Evolutionary conservation across 805 yeast species (phyloP).

Genomic region (Scheffersomyces spartinae): DNA sequence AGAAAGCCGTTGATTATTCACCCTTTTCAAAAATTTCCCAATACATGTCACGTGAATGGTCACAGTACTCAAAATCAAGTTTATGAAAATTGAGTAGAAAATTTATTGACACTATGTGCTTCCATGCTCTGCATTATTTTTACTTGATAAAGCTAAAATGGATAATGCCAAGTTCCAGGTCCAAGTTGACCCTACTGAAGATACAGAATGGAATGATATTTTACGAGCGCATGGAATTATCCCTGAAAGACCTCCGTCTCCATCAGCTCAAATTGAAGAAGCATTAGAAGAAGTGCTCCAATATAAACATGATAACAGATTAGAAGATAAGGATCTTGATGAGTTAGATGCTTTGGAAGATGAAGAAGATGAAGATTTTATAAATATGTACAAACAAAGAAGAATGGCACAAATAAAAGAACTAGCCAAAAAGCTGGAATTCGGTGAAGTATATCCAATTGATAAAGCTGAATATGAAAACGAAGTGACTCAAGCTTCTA

Average conservation of each 20-base stretch:
- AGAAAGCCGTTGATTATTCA: too few relatives aligned
- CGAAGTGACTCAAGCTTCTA: conserved; percentile 78
- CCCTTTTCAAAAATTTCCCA: too few relatives aligned
- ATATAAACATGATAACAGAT: conserved; percentile 70
- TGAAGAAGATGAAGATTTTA: conserved; percentile 86
- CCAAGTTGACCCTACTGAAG: conserved; percentile 90
- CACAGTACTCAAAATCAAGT: too few relatives aligned
- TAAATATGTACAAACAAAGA: conserved; percentile 64
- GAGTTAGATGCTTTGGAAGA: conserved; percentile 85
- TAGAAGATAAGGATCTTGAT: conserved; percentile 64
- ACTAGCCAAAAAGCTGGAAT: conserved; percentile 45
- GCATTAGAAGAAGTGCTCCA: conserved; percentile 75
- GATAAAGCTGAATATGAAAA: conserved; percentile 79
- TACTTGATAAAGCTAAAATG: not conserved
- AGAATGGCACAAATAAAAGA: conserved; percentile 65
- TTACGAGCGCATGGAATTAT: conserved; percentile 82
- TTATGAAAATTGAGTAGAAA: too few relatives aligned
- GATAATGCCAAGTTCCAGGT: conserved; percentile 56
- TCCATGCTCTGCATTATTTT: too few relatives aligned
- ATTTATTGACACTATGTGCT: too few relatives aligned
- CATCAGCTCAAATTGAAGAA: conserved; percentile 76
- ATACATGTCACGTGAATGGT: too few relatives aligned
- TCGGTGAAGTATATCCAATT: conserved; percentile 68
- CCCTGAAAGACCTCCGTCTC: conserved; percentile 85
- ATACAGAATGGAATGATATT: conserved; percentile 98